Evolutionary conservation across 2,329 filamentous ascomycete genomes (phyloP), one percentile per base, ranked within the genome.

Genomic region (Colletotrichum australisinense): DNA sequence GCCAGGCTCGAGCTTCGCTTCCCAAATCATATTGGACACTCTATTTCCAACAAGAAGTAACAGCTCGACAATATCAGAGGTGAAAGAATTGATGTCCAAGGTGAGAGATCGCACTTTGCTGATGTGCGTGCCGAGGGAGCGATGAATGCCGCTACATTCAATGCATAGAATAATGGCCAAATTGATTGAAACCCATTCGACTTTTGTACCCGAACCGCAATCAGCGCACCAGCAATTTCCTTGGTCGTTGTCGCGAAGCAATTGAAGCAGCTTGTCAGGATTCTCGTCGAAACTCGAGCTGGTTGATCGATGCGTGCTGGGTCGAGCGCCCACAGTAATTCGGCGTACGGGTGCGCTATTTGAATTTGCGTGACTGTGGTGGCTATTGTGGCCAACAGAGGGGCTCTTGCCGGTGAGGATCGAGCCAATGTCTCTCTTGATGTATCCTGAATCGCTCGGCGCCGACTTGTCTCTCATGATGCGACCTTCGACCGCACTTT

Each of bases 111-210:
- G 93, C 53, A 99, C 92, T 85, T 99, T 99, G 83, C 95, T 98
- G 80, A 99, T 98, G 82, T 99, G 97, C 1, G 97, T 99, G 14
- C 97, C 97, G 4, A 99, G 88, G 1, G 96, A 98, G 55, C 97
- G 92, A 83, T 99, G 97, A 74, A 99, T 98, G 75, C 97, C 97
- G 80, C 95, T 98, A 84, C 97, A 99, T 83, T 99, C 96, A 80
- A 98, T 98, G 84, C 97, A 99, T 24, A 99, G 89, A 67, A 99
- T 93, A 73, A 99, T 98, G 58, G 94, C 97, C 5, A 99, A 88
- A 79, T 99, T 99, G 84, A 99, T 98, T 0, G 97, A 98, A 32
- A 98, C 97, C 97, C 97, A 99, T 83, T 99, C 97, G 26, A 98
- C 95, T 85, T 98, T 98, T 79, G 92, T 90, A 42, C 93, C 93